Base-by-base conservation (phyloP, 179 eudicot genomes). In the Spinacia oleracea region DNA sequence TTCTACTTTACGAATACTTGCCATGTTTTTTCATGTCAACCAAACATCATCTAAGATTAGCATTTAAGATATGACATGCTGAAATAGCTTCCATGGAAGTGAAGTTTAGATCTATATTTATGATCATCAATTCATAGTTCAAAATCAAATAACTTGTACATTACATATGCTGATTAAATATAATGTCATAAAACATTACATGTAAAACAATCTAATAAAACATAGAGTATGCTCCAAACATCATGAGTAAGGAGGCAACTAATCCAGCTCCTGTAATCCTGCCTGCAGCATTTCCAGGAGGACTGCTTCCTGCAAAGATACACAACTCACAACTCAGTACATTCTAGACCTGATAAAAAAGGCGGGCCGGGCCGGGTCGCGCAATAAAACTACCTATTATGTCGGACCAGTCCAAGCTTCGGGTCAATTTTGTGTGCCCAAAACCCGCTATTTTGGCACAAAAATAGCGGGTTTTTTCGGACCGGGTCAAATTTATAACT, bases 231-330 rank as follows among this genome's bases (percentile, higher is more conserved):
- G 72, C 76, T 32, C 53, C 53, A 29, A 76, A 50, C 45, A 71
- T 12, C 45, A 71, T 12, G 27, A 70, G 62, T 32, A 70, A 50
- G 80, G 67, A 50, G 15, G 59, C 48, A 15, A 40, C 66, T 29
- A 81, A 76, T 60, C 73, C 77, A 35, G 77, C 18, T 34, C 59
- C 71, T 10, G 62, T 46, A 71, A 68, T 58, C 56, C 42, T 81
- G 34, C 23, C 8, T 12, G 76, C 64, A 1, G 56, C 71, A 27
- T 20, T 51, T 1, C 66, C 43, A 18, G 43, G 16, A 73, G 48
- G 46, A 48, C 31, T 34, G 15, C 16, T 20, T 40, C 70, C 76
- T 72, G 51, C 51, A 46, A 72, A 70, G 25, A 70, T 70, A n/a
- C n/a, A n/a, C n/a, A n/a, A n/a, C n/a, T n/a, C n/a, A n/a, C n/a